phyloP scores from a whole-genome alignment of 1,284 basidiomycete species.

The Puccinia novopanici region DNA sequence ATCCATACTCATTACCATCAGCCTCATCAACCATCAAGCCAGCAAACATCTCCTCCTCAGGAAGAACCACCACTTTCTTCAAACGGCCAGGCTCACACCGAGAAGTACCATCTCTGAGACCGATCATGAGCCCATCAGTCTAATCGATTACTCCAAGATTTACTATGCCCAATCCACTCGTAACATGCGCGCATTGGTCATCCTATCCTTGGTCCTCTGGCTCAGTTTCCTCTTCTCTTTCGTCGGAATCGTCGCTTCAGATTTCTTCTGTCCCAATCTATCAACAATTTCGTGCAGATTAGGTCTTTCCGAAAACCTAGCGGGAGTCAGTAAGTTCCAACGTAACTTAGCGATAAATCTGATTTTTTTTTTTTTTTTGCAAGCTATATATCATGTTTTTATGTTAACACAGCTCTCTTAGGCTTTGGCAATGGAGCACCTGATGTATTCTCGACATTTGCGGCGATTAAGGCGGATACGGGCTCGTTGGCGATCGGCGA shows the following conservation, averaged over 20 bases:
- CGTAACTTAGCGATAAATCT: not conserved
- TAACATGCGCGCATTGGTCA: conserved; percentile 61
- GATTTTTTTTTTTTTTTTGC: too few relatives aligned
- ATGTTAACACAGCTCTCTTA: conserved; percentile 68
- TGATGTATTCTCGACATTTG: conserved; percentile 80
- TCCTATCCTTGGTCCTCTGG: conserved; percentile 71
- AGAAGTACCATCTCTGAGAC: not conserved
- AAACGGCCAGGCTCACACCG: not conserved
- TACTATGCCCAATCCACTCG: conserved; percentile 53
- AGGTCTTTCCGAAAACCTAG: conserved; percentile 82
- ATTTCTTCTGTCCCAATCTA: conserved; percentile 93
- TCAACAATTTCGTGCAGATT: conserved; percentile 76
- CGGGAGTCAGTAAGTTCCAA: conserved; percentile 51
- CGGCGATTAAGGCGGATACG: conserved; percentile 80
- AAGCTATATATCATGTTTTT: too few relatives aligned
- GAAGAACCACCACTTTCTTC: not conserved
- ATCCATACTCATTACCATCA: not conserved
- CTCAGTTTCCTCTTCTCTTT: conserved; percentile 79
- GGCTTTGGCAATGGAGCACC: conserved; percentile 76
- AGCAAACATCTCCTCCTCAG: not conserved
- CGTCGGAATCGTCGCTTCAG: conserved; percentile 85
- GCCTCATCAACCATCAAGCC: conserved; percentile 12
- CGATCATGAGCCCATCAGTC: not conserved
- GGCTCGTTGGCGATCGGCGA: conserved; percentile 91
- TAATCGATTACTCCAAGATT: not conserved